A percentile compares a stretch with the other conserved stretches of the same genome.
Conservation (phyloP, 2,329 filamentous ascomycete species). For the Neocatenulostroma microsporum region DNA sequence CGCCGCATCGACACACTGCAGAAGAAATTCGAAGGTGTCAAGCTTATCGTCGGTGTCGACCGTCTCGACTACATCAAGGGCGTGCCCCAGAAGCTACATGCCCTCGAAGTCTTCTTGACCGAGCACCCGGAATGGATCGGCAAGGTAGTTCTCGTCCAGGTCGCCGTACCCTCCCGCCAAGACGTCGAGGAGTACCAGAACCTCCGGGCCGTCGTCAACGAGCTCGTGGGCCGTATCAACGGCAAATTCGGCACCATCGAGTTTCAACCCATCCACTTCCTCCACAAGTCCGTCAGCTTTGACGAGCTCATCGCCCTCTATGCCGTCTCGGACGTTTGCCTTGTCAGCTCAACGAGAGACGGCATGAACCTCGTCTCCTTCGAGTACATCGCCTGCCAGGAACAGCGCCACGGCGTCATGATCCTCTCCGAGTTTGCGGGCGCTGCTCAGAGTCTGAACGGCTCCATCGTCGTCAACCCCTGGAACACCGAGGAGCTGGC, state of each 20-base stretch:
- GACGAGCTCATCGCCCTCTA: slow-evolving; percentile 93
- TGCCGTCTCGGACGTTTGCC: slow-evolving; percentile 81
- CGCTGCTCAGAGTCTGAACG: slow-evolving; percentile 88
- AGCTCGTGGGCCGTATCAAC: slow-evolving; percentile 93
- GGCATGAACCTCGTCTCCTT: slow-evolving; percentile 99
- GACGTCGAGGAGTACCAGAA: slow-evolving; percentile 99
- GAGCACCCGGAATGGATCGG: slow-evolving; percentile 98
- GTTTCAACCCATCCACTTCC: slow-evolving; percentile 98
- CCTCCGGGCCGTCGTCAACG: slow-evolving; percentile 87
- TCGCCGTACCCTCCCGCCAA: slow-evolving; percentile 87
- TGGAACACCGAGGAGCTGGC: slow-evolving; percentile 98
- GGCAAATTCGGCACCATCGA: slow-evolving; percentile 94
- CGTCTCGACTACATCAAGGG: slow-evolving; percentile 98
- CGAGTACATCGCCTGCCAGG: slow-evolving; percentile 93
- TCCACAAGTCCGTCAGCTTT: slow-evolving; percentile 92
- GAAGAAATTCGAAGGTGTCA: slow-evolving; percentile 90
- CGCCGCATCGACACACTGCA: slow-evolving; percentile 77
- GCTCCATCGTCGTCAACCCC: slow-evolving; percentile 89
- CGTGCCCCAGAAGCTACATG: slow-evolving; percentile 93
- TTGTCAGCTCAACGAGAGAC: slow-evolving; percentile 91
- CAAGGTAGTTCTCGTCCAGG: slow-evolving; percentile 91
- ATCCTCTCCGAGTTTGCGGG: slow-evolving; percentile 96
- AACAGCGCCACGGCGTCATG: slow-evolving; percentile 83
- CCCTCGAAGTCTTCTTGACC: slow-evolving; percentile 90
- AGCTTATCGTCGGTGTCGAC: slow-evolving; percentile 94